phyloP scores from a whole-genome alignment of 495 filamentous ascomycete genomes.

The Pseudoneurospora amorphoporcata region DNA sequence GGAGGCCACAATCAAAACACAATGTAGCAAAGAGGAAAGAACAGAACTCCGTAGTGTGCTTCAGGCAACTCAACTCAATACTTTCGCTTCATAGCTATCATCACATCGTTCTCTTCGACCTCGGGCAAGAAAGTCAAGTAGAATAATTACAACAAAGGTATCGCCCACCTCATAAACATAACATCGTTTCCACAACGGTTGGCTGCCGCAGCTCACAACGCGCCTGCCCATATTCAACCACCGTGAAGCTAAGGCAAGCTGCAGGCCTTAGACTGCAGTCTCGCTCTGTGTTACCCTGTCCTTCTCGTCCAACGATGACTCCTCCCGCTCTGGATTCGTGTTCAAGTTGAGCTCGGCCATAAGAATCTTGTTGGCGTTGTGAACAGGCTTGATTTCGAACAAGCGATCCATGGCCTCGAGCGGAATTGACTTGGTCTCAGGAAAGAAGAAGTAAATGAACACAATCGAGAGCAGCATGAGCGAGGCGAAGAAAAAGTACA shows the following conservation, averaged over 20 bases:
- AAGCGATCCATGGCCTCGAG: conserved; percentile 48
- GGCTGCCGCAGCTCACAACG: not conserved
- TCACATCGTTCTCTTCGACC: not conserved
- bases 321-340: conserved; percentile 34
- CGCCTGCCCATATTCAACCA: not conserved
- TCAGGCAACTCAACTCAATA: not conserved
- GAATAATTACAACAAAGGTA: not conserved
- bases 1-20: not conserved
- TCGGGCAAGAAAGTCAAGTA: not conserved
- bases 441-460: conserved; percentile 47
- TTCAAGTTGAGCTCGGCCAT: conserved; percentile 33
- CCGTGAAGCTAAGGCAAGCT: not conserved
- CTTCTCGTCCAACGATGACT: conserved; percentile 12
- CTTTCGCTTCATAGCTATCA: not conserved
- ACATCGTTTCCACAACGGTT: not conserved
- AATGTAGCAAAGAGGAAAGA: not conserved
- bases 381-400: conserved; percentile 46
- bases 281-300: conserved; percentile 2
- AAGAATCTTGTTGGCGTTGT: conserved; percentile 41
- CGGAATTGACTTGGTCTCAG: conserved; percentile 42
- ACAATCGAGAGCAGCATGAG: conserved; percentile 57
- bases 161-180: not conserved
- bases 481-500: conserved; percentile 71
- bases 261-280: not conserved
- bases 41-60: not conserved